These are phyloP conservation scores for Chytriomyces sp. DNA, from an alignment of 192 early-diverging fungal genomes.

Conservation along the genomic window DNA sequence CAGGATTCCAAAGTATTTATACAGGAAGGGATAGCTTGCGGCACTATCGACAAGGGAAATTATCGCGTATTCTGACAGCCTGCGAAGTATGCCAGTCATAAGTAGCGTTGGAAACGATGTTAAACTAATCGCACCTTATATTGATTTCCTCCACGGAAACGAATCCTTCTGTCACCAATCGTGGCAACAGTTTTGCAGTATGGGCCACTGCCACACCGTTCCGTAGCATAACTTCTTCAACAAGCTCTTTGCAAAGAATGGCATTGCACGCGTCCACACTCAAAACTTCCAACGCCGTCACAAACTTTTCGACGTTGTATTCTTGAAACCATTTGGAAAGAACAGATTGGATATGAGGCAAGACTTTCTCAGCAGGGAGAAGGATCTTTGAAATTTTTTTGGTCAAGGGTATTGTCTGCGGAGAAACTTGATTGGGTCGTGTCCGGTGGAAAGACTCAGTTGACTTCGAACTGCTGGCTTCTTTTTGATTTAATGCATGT, in stretches of 20 bases:
- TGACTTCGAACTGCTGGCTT: too few species aligned
- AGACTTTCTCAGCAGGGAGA: not conserved
- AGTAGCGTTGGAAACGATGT: not conserved
- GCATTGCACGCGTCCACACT: not conserved
- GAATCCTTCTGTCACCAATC: not conserved
- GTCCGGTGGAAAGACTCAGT: too few species aligned
- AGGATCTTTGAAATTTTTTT: too few species aligned
- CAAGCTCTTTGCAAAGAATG: not conserved
- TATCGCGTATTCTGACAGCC: not conserved
- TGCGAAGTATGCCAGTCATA: not conserved
- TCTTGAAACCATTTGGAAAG: conserved; percentile 11
- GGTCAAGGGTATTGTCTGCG: too few species aligned
- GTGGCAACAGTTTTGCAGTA: conserved; percentile 13
- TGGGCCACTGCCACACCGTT: conserved; percentile 9
- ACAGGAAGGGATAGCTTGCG: not conserved
- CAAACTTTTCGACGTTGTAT: not conserved
- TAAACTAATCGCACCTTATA: not conserved
- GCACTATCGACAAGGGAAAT: not conserved
- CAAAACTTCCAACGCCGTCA: not conserved
- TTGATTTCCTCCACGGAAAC: not conserved
- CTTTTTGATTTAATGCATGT: too few species aligned
- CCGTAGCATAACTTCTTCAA: not conserved
- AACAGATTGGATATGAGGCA: not conserved
- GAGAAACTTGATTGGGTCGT: too few species aligned
- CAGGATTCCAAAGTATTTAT: conserved; percentile 26